Evolutionary conservation across 768 basidiomycete genomes (phyloP).

Genomic region (Tylopilus sp.): DNA sequence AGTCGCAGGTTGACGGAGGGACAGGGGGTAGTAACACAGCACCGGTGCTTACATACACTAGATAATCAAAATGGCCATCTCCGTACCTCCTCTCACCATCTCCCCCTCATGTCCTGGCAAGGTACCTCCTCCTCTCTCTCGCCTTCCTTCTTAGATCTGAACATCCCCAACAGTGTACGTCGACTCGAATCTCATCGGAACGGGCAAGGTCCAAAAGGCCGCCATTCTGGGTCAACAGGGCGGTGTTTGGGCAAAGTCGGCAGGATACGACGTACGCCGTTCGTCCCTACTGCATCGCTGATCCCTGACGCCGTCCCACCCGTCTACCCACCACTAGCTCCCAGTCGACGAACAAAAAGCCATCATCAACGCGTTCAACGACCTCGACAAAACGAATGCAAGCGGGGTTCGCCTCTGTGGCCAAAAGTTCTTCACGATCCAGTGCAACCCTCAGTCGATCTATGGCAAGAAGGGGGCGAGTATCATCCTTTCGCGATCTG

Average conservation of each 20-base stretch:
- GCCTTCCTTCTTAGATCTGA: not conserved
- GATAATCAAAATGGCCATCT: slow-evolving; percentile 31
- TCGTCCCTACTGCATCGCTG: too few relatives aligned
- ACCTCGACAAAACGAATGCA: slow-evolving; percentile 41
- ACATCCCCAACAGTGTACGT: slow-evolving; percentile 71
- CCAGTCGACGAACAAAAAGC: slow-evolving; percentile 24
- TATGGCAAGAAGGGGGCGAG: slow-evolving; percentile 79
- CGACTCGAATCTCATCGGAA: slow-evolving; percentile 74
- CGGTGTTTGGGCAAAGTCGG: slow-evolving; percentile 29
- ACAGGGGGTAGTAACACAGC: too few relatives aligned
- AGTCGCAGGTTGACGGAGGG: too few relatives aligned
- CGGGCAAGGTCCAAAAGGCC: slow-evolving; percentile 65
- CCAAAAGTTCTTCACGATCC: slow-evolving; percentile 72
- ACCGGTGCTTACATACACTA: slow-evolving; percentile 26
- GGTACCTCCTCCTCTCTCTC: slow-evolving; percentile 30
- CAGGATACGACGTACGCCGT: slow-evolving; percentile 15
- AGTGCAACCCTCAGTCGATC: slow-evolving; percentile 47
- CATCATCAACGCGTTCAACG: slow-evolving; percentile 37
- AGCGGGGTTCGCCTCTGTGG: slow-evolving; percentile 63
- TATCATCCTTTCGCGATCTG: slow-evolving; percentile 1
- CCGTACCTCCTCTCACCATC: slow-evolving; percentile 1
- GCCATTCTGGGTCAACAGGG: slow-evolving; percentile 41
- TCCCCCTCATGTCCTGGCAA: slow-evolving; percentile 68
- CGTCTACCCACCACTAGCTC: too few relatives aligned
- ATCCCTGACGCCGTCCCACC: too few relatives aligned